A percentile compares a stretch with the other conserved stretches of the same genome.
These are phyloP conservation scores for Phytophthora aleatoria DNA, from an alignment of 352 stramenopile species.

Conservation along the genomic window DNA sequence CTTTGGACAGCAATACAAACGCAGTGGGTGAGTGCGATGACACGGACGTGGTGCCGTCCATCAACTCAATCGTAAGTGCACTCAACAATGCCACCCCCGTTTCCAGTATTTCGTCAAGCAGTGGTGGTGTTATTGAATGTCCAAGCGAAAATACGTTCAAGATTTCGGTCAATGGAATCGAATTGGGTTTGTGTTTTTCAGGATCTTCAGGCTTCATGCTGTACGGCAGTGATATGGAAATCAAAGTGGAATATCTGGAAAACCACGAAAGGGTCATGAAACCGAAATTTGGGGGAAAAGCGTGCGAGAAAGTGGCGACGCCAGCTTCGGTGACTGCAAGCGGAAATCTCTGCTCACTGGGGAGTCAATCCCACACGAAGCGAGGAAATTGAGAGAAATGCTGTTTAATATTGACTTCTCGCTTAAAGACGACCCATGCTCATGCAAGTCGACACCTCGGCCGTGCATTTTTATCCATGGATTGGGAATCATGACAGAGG, in stretches of 20 bases:
- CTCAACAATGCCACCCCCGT: conserved; percentile 21
- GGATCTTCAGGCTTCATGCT: conserved; percentile 13
- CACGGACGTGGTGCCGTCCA: conserved; percentile 14
- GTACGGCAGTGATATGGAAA: conserved; percentile 26
- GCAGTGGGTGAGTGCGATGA: conserved; percentile 18
- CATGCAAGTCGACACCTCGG: conserved; percentile 23
- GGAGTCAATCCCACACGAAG: not conserved
- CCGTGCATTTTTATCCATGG: conserved; percentile 36
- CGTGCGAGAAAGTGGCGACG: conserved; percentile 19
- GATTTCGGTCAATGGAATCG: conserved; percentile 28
- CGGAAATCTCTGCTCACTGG: conserved; percentile 28
- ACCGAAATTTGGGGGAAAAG: not conserved
- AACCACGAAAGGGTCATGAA: conserved; percentile 11
- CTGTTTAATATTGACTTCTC: conserved; percentile 24
- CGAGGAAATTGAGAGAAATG: conserved; percentile 6
- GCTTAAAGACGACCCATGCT: conserved; percentile 1
- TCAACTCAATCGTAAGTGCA: conserved; percentile 34
- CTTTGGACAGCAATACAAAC: conserved; percentile 1
- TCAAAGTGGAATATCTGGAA: conserved; percentile 22
- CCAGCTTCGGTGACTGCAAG: conserved; percentile 15
- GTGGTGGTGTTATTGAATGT: conserved; percentile 22
- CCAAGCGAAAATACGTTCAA: conserved; percentile 27
- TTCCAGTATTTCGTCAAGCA: conserved; percentile 8
- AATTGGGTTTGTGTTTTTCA: conserved; percentile 31
- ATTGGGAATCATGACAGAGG: conserved; percentile 17